Evolutionary conservation across 1,284 basidiomycete genomes (phyloP).

Genomic region (Sporisorium exsertum): DNA sequence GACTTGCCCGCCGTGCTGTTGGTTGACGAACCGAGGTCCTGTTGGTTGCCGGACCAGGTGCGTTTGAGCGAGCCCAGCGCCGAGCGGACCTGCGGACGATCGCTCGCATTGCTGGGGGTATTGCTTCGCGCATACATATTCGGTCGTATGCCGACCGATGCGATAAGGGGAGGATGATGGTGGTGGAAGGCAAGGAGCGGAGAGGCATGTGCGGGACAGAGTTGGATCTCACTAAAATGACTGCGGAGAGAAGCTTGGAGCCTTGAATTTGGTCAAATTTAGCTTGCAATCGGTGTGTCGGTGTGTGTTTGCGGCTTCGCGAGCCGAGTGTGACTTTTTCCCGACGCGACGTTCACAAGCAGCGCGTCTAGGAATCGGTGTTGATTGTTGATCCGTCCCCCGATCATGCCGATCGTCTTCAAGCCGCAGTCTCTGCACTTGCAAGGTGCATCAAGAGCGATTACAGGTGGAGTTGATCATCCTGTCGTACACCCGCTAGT

Average conservation of each 20-base stretch:
- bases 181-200: not conserved
- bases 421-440: not conserved
- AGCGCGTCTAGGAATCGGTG: conserved; percentile 4
- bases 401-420: not conserved
- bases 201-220: not conserved
- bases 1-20: conserved; percentile 5
- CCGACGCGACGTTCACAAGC: conserved; percentile 19
- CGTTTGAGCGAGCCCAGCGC: conserved; percentile 48
- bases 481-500: not conserved
- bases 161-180: not conserved
- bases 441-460: no score
- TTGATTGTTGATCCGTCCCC: conserved; percentile 6
- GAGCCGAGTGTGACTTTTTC: conserved; percentile 10
- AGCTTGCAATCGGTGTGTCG: not conserved
- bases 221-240: not conserved
- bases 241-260: conserved; percentile 3
- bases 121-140: conserved; percentile 27
- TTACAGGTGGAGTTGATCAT: not conserved
- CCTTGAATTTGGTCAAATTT: not conserved
- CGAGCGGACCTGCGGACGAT: conserved; percentile 33
- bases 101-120: conserved; percentile 16
- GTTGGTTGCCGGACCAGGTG: conserved; percentile 53
- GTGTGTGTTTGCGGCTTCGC: conserved; percentile 1
- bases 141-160: not conserved
- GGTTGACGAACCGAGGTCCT: conserved; percentile 43